These are phyloP conservation scores for Pseudogymnoascus sp. DNA, from an alignment of 2,329 filamentous ascomycete species.

Conservation along the genomic window DNA sequence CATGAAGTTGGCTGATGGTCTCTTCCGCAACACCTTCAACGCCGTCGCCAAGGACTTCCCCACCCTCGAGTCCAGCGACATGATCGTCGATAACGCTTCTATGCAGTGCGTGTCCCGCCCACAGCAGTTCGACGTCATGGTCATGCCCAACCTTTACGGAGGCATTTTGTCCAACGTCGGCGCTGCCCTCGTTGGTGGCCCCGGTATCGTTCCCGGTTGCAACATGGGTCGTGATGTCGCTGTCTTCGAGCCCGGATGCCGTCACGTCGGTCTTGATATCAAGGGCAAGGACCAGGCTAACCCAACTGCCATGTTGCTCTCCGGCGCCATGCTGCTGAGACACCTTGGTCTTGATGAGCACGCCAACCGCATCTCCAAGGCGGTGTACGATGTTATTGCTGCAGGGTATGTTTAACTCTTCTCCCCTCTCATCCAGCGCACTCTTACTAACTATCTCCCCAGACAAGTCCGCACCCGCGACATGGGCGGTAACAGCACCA, in stretches of 20 bases:
- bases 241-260: conserved; percentile 97
- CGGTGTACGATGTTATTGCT: conserved; percentile 68
- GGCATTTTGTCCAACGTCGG: conserved; percentile 99
- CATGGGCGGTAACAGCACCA: conserved; percentile 87
- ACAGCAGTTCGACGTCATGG: conserved; percentile 99
- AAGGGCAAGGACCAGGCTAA: conserved; percentile 99
- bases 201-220: conserved; percentile 94
- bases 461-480: conserved; percentile 86
- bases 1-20: conserved; percentile 98
- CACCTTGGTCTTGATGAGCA: conserved; percentile 97
- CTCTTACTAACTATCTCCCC: conserved; percentile 26
- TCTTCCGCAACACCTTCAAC: conserved; percentile 98
- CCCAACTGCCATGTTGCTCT: conserved; percentile 91
- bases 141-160: conserved; percentile 99
- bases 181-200: conserved; percentile 91
- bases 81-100: conserved; percentile 99
- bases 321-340: conserved; percentile 91
- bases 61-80: conserved; percentile 91
- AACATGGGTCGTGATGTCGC: conserved; percentile 99
- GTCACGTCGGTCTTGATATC: conserved; percentile 98
- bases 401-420: conserved; percentile 61
- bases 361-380: conserved; percentile 95
- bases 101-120: conserved; percentile 97
- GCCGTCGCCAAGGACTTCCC: conserved; percentile 90
- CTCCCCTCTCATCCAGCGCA: neutral